Conservation (phyloP, 208 protist species). For the Trypanosoma scelopori region DNA sequence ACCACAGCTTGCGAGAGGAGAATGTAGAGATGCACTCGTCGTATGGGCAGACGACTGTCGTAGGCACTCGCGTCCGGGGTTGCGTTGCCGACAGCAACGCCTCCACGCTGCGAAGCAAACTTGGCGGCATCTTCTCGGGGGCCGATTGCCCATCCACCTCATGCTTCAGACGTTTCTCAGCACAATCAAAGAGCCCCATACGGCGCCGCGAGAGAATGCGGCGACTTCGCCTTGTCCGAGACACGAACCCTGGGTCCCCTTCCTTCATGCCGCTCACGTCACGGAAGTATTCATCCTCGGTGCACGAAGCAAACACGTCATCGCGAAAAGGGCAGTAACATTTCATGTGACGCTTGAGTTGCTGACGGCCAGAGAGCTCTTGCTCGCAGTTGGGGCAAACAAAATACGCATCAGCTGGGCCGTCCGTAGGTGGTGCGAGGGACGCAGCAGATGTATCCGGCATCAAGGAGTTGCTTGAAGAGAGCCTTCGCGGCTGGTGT, state of each 20-base stretch:
- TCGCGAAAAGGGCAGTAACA: slow-evolving; percentile 86
- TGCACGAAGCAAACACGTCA: slow-evolving; percentile 40
- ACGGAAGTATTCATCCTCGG: slow-evolving; percentile 2
- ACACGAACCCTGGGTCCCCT: not conserved
- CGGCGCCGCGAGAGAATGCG: slow-evolving; percentile 32
- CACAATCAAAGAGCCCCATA: not conserved
- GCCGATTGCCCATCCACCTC: not conserved
- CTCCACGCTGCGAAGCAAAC: not conserved
- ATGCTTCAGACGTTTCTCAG: not conserved
- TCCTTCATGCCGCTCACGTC: slow-evolving; percentile 1
- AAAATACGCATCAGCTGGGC: slow-evolving; percentile 12
- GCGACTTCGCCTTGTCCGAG: slow-evolving; percentile 14
- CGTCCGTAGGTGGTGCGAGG: not conserved
- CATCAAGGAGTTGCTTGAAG: slow-evolving; percentile 5
- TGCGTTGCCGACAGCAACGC: not conserved
- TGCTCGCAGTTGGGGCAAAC: slow-evolving; percentile 72
- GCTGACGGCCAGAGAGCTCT: slow-evolving; percentile 53
- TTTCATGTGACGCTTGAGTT: slow-evolving; percentile 60
- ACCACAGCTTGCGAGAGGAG: slow-evolving; percentile 32
- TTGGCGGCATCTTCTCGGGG: not conserved
- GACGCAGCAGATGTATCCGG: not conserved
- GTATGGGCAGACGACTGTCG: slow-evolving; percentile 41
- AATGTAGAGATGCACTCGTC: slow-evolving; percentile 46
- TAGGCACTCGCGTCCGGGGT: not conserved
- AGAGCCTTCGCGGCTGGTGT: slow-evolving; percentile 1